A percentile compares a stretch with the other conserved stretches of the same genome.
Evolutionary conservation across 75 land plant species (phyloP).

Genomic region (Cunninghamia lanceolata): DNA sequence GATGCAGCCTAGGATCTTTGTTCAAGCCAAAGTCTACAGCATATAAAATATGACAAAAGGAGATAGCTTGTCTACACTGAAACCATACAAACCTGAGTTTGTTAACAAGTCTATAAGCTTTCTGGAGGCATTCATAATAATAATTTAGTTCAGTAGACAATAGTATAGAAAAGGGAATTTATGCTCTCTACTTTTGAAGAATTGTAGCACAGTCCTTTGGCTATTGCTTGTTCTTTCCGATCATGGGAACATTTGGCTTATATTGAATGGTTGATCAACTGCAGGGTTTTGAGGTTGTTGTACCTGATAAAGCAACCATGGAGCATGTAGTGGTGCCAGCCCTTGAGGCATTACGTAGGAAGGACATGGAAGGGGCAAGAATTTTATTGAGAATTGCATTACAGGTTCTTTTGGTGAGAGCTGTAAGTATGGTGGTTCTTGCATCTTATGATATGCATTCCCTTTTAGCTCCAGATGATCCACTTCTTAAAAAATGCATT

Average conservation of each 20-base stretch:
- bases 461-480: conserved; percentile 55
- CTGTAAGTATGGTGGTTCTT: conserved; percentile 52
- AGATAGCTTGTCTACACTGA: neutral
- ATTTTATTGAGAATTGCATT: conserved; percentile 62
- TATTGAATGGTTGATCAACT: neutral
- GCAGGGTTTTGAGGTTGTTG: conserved; percentile 74
- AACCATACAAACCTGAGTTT: neutral
- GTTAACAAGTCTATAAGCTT: neutral
- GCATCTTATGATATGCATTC: conserved; percentile 51
- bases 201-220: neutral
- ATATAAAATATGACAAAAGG: neutral
- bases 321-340: conserved; percentile 67
- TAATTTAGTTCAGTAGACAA: neutral
- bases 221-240: neutral
- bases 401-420: conserved; percentile 63
- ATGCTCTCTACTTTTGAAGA: neutral
- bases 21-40: neutral
- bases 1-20: neutral
- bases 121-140: neutral
- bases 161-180: neutral
- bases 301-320: conserved; percentile 72
- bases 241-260: neutral
- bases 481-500: conserved; percentile 55
- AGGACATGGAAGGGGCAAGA: conserved; percentile 64
- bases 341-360: conserved; percentile 41